Percentiles rank a stretch among this genome's conserved stretches.
phyloP scores from a whole-genome alignment of 1,284 basidiomycete species.

The Chalciporus sp. region DNA sequence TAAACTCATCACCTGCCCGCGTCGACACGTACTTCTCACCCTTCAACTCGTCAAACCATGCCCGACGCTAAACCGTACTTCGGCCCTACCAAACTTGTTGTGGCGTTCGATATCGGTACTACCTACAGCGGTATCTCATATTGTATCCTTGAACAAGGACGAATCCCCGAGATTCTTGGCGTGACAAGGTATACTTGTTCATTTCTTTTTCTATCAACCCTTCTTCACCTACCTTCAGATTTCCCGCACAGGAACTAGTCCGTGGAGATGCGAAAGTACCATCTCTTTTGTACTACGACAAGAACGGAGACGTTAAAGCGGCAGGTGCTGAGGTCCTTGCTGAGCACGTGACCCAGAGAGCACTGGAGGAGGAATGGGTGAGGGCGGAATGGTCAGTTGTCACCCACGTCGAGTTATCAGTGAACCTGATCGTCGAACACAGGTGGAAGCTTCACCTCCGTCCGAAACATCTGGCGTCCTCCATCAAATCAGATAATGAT shows the following conservation, averaged over 20 bases:
- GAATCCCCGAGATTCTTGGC: conserved; percentile 43
- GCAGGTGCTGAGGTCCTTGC: conserved; percentile 48
- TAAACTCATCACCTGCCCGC: neutral
- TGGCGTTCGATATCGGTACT: conserved; percentile 53
- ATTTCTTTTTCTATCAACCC: neutral
- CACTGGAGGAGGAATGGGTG: conserved; percentile 43
- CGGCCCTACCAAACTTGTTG: conserved; percentile 40
- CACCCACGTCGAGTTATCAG: neutral
- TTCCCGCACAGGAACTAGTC: conserved; percentile 37
- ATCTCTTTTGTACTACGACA: conserved; percentile 51
- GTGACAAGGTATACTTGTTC: conserved; percentile 39
- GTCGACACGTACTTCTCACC: neutral
- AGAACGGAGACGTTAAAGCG: conserved; percentile 41
- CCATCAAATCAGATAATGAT: conserved; percentile 12
- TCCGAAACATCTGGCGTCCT: conserved; percentile 31
- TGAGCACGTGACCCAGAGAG: conserved; percentile 38
- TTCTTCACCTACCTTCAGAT: conserved; percentile 30
- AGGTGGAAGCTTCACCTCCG: conserved; percentile 61
- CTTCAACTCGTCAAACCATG: conserved; percentile 4
- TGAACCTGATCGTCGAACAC: neutral
- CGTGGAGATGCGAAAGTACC: conserved; percentile 50
- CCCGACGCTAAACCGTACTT: conserved; percentile 16
- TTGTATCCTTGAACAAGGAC: conserved; percentile 44
- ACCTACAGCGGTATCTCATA: conserved; percentile 51
- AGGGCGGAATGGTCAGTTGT: conserved; percentile 49